A percentile compares a stretch with the other conserved stretches of the same genome.
Conservation (phyloP, 305 asterid genomes). For the Fraxinus sp. region DNA sequence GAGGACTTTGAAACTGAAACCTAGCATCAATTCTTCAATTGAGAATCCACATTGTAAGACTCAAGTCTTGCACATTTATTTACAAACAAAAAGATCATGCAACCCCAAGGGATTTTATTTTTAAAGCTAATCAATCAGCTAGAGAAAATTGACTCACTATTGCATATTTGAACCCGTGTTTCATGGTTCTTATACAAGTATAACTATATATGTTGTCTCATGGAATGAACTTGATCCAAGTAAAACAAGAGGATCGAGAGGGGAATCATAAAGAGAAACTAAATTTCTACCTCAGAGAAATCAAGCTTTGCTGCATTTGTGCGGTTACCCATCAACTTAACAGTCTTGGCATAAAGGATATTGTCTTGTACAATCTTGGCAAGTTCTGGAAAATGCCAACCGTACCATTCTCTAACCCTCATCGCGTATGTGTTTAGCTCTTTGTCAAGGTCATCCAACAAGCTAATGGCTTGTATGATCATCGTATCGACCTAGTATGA, state of each 20-base stretch:
- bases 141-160: not conserved
- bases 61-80: not conserved
- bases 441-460: conserved; percentile 93
- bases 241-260: not conserved
- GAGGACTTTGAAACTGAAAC: not conserved
- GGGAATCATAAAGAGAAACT: not conserved
- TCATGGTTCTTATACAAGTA: not conserved
- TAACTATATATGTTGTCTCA: not conserved
- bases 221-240: not conserved
- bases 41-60: not conserved
- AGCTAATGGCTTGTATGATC: conserved; percentile 93
- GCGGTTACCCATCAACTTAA: conserved; percentile 88
- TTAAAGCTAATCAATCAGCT: not conserved
- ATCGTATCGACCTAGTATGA: conserved; percentile 80
- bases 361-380: conserved; percentile 87
- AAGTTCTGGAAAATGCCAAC: conserved; percentile 98
- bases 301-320: conserved; percentile 79
- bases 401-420: conserved; percentile 99
- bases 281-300: conserved; percentile 71
- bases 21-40: not conserved
- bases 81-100: not conserved
- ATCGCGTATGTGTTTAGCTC: conserved; percentile 92
- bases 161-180: not conserved
- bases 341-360: conserved; percentile 75
- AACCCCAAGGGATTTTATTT: not conserved